These are phyloP conservation scores for Fusarium musae DNA, from an alignment of 2,329 filamentous ascomycete species.

Conservation along the genomic window DNA sequence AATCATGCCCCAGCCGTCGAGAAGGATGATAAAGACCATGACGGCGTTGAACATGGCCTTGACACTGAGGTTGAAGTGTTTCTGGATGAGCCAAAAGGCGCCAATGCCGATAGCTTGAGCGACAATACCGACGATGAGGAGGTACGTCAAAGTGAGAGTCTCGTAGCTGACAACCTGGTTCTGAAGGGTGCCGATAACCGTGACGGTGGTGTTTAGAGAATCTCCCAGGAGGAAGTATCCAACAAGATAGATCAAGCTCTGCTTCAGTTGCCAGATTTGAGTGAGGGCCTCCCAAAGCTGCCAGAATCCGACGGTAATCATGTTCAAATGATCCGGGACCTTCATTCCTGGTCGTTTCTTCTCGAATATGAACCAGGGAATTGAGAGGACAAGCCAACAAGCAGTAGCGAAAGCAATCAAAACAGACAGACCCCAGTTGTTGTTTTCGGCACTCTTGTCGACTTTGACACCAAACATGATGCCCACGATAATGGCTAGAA, in stretches of 20 bases:
- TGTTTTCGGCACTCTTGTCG: constrained; percentile 66
- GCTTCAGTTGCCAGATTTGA: constrained; percentile 72
- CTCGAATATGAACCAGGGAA: constrained; percentile 75
- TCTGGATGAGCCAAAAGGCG: constrained; percentile 70
- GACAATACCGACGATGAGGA: constrained; percentile 73
- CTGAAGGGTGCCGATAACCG: constrained; percentile 73
- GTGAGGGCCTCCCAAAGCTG: constrained; percentile 67
- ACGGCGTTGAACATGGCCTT: constrained; percentile 77
- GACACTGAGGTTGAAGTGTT: constrained; percentile 66
- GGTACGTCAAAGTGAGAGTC: constrained; percentile 71
- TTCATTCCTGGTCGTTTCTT: constrained; percentile 69
- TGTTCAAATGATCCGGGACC: constrained; percentile 54
- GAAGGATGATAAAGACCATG: constrained; percentile 69
- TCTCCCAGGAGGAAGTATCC: constrained; percentile 78
- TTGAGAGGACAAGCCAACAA: constrained; percentile 70
- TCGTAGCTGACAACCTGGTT: constrained; percentile 74
- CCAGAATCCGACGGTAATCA: constrained; percentile 69
- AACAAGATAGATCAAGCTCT: constrained; percentile 72
- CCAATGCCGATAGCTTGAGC: constrained; percentile 72
- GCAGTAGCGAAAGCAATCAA: constrained; percentile 73
- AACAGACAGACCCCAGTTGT: constrained; percentile 74
- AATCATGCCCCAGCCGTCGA: constrained; percentile 62
- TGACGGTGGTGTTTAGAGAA: constrained; percentile 75
- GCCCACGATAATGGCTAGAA: constrained; percentile 72
- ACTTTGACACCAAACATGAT: constrained; percentile 71